phyloP scores from a whole-genome alignment of 345 rosid genomes.

The Populus davidiana region DNA sequence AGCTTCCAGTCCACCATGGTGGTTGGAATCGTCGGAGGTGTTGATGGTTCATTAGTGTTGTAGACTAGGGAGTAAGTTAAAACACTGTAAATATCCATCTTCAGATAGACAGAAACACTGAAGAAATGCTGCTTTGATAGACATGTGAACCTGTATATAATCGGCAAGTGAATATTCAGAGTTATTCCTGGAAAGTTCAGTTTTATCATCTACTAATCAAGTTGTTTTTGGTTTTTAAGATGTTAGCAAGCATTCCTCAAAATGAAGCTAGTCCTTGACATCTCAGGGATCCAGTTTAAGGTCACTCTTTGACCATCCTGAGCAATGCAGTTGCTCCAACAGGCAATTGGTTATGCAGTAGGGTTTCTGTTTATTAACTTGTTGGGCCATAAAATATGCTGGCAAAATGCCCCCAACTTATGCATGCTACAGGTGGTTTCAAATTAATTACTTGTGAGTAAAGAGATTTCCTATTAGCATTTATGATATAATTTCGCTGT shows the following conservation, averaged over 20 bases:
- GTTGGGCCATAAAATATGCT: too few relatives aligned
- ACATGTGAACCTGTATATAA: not conserved
- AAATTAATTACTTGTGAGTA: too few relatives aligned
- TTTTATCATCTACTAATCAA: not conserved
- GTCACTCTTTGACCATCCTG: not conserved
- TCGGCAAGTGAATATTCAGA: not conserved
- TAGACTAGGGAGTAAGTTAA: too few relatives aligned
- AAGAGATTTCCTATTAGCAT: too few relatives aligned
- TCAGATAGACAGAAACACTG: not conserved
- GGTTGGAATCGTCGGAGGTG: slow-evolving; percentile 18
- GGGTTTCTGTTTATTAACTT: not conserved
- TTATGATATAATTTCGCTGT: too few relatives aligned
- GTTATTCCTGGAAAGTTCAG: not conserved
- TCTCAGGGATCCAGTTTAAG: too few relatives aligned
- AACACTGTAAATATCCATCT: not conserved
- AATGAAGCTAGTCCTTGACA: too few relatives aligned
- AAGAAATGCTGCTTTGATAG: not conserved
- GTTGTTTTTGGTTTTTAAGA: not conserved
- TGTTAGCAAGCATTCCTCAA: too few relatives aligned
- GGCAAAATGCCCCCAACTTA: too few relatives aligned
- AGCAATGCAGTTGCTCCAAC: not conserved
- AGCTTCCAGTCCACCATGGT: slow-evolving; percentile 6
- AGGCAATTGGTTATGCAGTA: not conserved
- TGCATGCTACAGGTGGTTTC: too few relatives aligned
- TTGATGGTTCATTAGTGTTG: slow-evolving; percentile 4